Evolutionary conservation across 2,329 filamentous ascomycete genomes (phyloP), one percentile per base, ranked within the genome.

Genomic region (Apiospora koreana): DNA sequence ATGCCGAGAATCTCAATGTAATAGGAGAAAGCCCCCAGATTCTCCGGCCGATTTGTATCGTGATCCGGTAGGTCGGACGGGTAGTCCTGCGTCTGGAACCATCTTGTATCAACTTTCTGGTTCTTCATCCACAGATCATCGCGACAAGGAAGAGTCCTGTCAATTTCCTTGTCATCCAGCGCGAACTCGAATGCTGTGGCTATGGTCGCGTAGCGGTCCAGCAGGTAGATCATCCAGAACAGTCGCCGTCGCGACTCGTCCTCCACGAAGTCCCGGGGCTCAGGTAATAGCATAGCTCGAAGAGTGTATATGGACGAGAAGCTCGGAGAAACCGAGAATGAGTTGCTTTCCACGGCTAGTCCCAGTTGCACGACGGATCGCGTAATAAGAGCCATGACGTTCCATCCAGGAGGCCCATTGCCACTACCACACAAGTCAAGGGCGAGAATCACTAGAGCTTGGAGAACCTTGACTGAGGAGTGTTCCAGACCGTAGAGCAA

Each of bases 181-280:
- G 94, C 93, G 78, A 97, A 97, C 75, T 97, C 94, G 75, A 97
- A 97, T 0, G 95, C 94, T 0, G 95, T 97, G 0, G 94, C 92
- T 69, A 97, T 91, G 0, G 94, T 97, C 0, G 94, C 94, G 78
- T 97, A 97, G 67, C 95, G 88, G 79, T 98, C 95, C 7, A 98
- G 86, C 16, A 97, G 83, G 77, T 97, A 98, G 14, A 97, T 91
- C 91, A 97, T 95, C 95, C 95, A 98, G 80, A 98, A 97, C 0
- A 97, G 84, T 35, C 95, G 87, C 38, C 95, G 88, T 38, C 94
- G 86, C 54, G 93, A 93, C 80, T 98, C 95, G 72, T 97, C 95
- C 78, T 97, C 94, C 69, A 97, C 92, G 80, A 95, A 97, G 72
- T 94, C 93, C 67, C 89, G 91, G 0, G 95, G 88, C 72, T 97